Percentiles rank a stretch among this genome's conserved stretches.
These are phyloP conservation scores for Ogataea haglerorum DNA, from an alignment of 805 yeast species.

Conservation along the genomic window DNA sequence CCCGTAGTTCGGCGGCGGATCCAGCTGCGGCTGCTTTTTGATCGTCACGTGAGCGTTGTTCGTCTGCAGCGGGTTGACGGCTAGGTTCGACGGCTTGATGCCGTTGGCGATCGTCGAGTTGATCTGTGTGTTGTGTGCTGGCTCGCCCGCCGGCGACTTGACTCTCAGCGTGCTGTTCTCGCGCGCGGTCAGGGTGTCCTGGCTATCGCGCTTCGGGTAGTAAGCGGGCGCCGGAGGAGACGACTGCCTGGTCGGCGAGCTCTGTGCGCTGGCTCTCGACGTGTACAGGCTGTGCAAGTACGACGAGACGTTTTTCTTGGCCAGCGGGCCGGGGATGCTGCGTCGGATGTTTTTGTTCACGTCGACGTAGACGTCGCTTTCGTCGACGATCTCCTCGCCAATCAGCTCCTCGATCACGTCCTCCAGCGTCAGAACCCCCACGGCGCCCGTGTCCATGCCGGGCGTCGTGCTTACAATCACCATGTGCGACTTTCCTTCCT, in stretches of 20 bases:
- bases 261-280: constrained; percentile 13
- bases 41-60: constrained; percentile 64
- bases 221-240: constrained; percentile 13
- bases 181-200: constrained; percentile 8
- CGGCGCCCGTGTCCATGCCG: constrained; percentile 74
- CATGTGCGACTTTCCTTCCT: constrained; percentile 98
- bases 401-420: constrained; percentile 98
- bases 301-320: constrained; percentile 64
- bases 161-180: neutral
- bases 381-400: constrained; percentile 97
- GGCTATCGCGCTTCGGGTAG: constrained; percentile 16
- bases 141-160: neutral
- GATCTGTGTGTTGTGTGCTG: constrained; percentile 12
- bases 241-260: neutral
- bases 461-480: constrained; percentile 85
- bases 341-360: constrained; percentile 84
- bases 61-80: constrained; percentile 66
- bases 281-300: constrained; percentile 61
- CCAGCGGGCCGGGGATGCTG: constrained; percentile 69
- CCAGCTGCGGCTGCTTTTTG: constrained; percentile 49
- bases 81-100: constrained; percentile 59
- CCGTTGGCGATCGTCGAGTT: constrained; percentile 29
- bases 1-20: constrained; percentile 18
- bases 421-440: constrained; percentile 90
- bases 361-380: constrained; percentile 89